Base-by-base conservation (phyloP, 129 eudicot genomes). In the Heracleum sosnowskyi region DNA sequence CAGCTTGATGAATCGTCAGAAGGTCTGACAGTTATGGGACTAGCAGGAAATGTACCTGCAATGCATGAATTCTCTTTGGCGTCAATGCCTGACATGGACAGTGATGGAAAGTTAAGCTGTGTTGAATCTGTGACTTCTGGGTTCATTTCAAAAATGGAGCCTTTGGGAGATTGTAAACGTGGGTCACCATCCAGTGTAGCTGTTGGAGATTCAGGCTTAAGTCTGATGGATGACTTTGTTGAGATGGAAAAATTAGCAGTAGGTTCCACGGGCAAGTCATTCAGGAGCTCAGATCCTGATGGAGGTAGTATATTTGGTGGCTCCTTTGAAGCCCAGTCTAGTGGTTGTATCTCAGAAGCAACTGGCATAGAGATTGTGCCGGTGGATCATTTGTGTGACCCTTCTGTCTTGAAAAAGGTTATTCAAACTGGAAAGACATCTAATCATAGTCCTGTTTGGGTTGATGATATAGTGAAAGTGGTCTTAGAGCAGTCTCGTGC, bases 161-260 rank as follows among this genome's bases (percentile, higher is more conserved):
- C 69, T 51, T 83, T 83, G 45, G 83, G 57, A 77, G 76, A 77
- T 68, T 82, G 77, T 24, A 88, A 82, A 77, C 63, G 36, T 51
- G 79, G 47, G 62, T 80, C 89, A 35, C 87, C 93, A 40, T 84
- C 88, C 44, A 80, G 75, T 41, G 89, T 79, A 84, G 78, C 84
- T 4, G 87, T 83, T 69, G 87, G 87, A 62, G 81, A 86, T 81
- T 90, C 94, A 26, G 97, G 90, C 77, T 88, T 90, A 22, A 86
- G 75, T 84, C 82, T 91, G 82, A 88, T 95, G 98, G 98, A 95
- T 64, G 98, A 95, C 79, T 95, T 95, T 77, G 90, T 84, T 44
- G 98, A 95, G 85, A 95, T 95, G 97, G 98, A 95, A 85, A 95
- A 95, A 81, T 64, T 95, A 77, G 98, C 98, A 29, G 76, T 90